A percentile compares a stretch with the other conserved stretches of the same genome.
These are phyloP conservation scores for Coffea eugenioides DNA, from an alignment of 257 asterid genomes.

Conservation along the genomic window DNA sequence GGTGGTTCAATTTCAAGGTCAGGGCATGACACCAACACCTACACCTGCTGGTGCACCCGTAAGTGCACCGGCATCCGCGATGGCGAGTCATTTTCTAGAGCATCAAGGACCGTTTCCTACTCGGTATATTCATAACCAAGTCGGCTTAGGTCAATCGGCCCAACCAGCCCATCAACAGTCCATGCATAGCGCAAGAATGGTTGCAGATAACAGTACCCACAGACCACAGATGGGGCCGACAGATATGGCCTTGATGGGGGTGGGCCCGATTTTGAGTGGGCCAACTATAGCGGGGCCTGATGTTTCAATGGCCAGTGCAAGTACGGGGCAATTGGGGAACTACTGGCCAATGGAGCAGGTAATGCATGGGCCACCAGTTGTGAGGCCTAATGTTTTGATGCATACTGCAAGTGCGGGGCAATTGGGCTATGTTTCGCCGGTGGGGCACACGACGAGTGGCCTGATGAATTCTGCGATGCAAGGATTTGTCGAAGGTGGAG, in stretches of 20 bases:
- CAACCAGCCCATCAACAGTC: background rate
- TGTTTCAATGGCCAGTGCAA: no score
- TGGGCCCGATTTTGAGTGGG: background rate
- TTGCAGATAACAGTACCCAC: background rate
- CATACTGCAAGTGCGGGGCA: background rate
- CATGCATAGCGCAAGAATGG: conserved; percentile 15
- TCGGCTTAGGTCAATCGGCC: background rate
- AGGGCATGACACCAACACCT: no score
- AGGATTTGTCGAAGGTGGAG: conserved; percentile 44
- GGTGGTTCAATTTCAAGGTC: background rate
- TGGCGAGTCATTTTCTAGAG: background rate
- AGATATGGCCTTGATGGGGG: background rate
- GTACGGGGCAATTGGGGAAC: no score
- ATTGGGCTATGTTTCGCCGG: conserved; percentile 16
- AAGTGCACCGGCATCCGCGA: background rate
- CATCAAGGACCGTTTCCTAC: background rate
- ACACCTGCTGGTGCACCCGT: no score
- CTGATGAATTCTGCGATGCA: conserved; percentile 34
- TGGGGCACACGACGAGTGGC: conserved; percentile 1
- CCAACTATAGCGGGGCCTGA: background rate
- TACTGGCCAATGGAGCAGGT: no score
- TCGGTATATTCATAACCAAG: background rate
- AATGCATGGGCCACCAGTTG: no score
- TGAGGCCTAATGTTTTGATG: background rate
- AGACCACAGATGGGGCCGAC: conserved; percentile 7